Evolutionary conservation across 2,329 filamentous ascomycete species (phyloP).

Genomic region (Penicillium sp.): DNA sequence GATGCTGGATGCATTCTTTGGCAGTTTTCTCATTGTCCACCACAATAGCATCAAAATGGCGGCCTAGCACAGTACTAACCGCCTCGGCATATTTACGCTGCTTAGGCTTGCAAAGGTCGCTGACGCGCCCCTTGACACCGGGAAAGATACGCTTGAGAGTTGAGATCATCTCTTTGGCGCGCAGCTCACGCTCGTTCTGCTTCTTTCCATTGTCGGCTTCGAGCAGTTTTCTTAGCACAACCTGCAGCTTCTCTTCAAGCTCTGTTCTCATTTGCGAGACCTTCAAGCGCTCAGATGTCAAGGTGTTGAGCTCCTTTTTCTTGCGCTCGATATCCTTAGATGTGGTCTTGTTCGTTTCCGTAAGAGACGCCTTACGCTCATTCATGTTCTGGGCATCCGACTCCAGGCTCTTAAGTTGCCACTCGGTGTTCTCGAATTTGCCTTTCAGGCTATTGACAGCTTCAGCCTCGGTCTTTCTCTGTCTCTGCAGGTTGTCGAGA

Average conservation of each 20-base stretch:
- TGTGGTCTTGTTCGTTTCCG: slow-evolving; percentile 65
- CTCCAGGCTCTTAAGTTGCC: slow-evolving; percentile 71
- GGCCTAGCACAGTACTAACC: slow-evolving; percentile 85
- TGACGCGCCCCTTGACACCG: slow-evolving; percentile 85
- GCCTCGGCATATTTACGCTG: slow-evolving; percentile 96
- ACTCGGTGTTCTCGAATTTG: slow-evolving; percentile 78
- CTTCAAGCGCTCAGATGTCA: slow-evolving; percentile 79
- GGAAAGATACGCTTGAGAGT: slow-evolving; percentile 88
- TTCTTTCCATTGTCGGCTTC: slow-evolving; percentile 83
- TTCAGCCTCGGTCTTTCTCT: slow-evolving; percentile 87
- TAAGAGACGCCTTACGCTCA: slow-evolving; percentile 66
- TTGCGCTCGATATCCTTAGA: slow-evolving; percentile 77
- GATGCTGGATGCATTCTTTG: slow-evolving; percentile 88
- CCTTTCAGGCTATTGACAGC: slow-evolving; percentile 86
- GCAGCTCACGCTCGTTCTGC: slow-evolving; percentile 78
- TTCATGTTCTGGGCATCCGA: slow-evolving; percentile 68
- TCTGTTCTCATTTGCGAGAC: slow-evolving; percentile 82
- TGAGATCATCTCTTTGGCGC: slow-evolving; percentile 78
- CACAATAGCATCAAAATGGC: slow-evolving; percentile 90
- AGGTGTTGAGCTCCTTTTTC: slow-evolving; percentile 84
- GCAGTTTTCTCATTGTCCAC: slow-evolving; percentile 95
- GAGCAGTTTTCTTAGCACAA: slow-evolving; percentile 74
- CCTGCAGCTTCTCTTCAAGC: slow-evolving; percentile 86
- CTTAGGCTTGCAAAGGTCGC: slow-evolving; percentile 91
- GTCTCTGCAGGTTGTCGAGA: slow-evolving; percentile 81